These are phyloP conservation scores for Hyaloscypha finlandica DNA, from an alignment of 495 filamentous ascomycete species.

Conservation along the genomic window DNA sequence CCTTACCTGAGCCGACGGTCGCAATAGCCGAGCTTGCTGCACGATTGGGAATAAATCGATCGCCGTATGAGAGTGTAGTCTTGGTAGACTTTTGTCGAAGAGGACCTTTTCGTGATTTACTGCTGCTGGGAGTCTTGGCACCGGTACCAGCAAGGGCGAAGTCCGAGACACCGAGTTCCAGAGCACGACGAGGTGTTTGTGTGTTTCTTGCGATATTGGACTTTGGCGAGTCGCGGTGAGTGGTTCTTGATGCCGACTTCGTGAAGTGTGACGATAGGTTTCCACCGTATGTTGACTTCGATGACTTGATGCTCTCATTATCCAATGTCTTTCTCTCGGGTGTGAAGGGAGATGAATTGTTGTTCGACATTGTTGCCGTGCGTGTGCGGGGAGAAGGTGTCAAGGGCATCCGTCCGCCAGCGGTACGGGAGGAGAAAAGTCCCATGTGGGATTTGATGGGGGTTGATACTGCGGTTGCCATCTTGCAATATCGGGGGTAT, in stretches of 20 bases:
- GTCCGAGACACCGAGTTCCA: constrained; percentile 93
- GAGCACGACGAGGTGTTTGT: constrained; percentile 68
- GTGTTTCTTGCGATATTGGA: constrained; percentile 82
- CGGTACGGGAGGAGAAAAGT: constrained; percentile 88
- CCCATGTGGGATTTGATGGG: constrained; percentile 92
- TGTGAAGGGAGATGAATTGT: constrained; percentile 74
- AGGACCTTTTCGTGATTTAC: constrained; percentile 61
- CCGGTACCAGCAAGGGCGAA: constrained; percentile 82
- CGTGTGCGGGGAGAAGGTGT: constrained; percentile 83
- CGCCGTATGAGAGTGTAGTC: constrained; percentile 84
- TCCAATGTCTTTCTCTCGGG: constrained; percentile 61
- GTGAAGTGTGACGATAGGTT: constrained; percentile 76
- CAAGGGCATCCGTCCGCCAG: constrained; percentile 90
- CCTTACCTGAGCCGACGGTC: constrained; percentile 79
- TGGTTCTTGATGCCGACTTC: constrained; percentile 59
- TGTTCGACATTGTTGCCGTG: constrained; percentile 41
- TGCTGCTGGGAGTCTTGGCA: constrained; percentile 70
- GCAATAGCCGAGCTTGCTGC: constrained; percentile 84
- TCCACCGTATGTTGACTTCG: constrained; percentile 70
- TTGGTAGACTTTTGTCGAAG: constrained; percentile 69
- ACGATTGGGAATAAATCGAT: constrained; percentile 96
- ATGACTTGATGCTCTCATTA: constrained; percentile 49
- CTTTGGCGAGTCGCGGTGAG: constrained; percentile 80
- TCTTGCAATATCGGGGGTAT: constrained; percentile 49
- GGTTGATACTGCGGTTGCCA: constrained; percentile 91